Percentiles rank a stretch among this genome's conserved stretches.
Evolutionary conservation across 140 eudicot species (phyloP).

Genomic region (Flaveria floridana): DNA sequence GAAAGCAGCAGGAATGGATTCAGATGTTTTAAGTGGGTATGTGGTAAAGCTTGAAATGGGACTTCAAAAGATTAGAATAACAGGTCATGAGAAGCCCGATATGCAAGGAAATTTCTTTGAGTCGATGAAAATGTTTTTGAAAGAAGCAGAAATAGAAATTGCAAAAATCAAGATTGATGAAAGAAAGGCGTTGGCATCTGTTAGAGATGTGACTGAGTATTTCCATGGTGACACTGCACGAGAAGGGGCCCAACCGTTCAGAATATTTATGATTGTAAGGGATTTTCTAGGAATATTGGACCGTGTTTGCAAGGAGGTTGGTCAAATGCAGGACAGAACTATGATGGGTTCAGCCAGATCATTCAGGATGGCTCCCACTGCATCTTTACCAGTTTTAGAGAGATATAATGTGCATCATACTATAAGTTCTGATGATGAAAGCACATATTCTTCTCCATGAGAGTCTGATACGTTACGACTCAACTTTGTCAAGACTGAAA

Average conservation of each 20-base stretch:
- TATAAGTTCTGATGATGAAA: conserved; percentile 67
- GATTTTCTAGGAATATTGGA: conserved; percentile 74
- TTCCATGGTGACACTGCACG: conserved; percentile 84
- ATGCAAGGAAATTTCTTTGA: conserved; percentile 61
- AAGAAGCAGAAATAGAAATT: conserved; percentile 64
- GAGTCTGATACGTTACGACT: conserved; percentile 10
- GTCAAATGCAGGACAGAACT: conserved; percentile 68
- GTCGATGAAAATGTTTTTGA: conserved; percentile 64
- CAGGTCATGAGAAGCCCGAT: conserved; percentile 59
- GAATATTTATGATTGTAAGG: conserved; percentile 83
- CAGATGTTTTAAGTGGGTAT: conserved; percentile 71
- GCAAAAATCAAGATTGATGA: conserved; percentile 56
- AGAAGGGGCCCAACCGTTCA: conserved; percentile 89
- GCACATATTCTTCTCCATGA: conserved; percentile 53
- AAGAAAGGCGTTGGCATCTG: conserved; percentile 54
- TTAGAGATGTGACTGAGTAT: conserved; percentile 80
- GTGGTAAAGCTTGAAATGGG: conserved; percentile 74
- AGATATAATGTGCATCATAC: conserved; percentile 54
- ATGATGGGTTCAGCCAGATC: conserved; percentile 71
- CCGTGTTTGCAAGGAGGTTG: conserved; percentile 86
- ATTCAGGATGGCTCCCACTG: conserved; percentile 69
- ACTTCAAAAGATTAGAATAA: conserved; percentile 60
- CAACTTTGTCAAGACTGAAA: conserved; percentile 24
- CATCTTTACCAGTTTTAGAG: conserved; percentile 74
- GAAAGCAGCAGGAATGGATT: conserved; percentile 92